These are phyloP conservation scores for Talaromyces sp. DNA, from an alignment of 2,329 filamentous ascomycete genomes.

Conservation along the genomic window DNA sequence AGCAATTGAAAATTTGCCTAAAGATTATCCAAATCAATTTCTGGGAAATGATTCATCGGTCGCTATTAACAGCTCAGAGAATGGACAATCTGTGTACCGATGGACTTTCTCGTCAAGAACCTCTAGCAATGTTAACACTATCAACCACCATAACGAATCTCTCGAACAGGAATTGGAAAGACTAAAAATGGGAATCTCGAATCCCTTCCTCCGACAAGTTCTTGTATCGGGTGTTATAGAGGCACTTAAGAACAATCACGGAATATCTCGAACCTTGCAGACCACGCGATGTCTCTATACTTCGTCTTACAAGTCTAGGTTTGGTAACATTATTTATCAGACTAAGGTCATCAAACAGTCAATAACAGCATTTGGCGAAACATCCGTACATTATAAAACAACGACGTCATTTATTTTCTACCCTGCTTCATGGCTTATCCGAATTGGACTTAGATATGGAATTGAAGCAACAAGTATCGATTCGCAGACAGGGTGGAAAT, in stretches of 20 bases:
- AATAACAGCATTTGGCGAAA: neutral
- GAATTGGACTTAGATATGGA: conserved; percentile 2
- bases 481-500: conserved; percentile 3
- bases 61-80: neutral
- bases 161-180: conserved; percentile 1
- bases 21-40: neutral
- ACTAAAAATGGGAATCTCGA: neutral
- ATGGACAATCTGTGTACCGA: neutral
- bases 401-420: conserved; percentile 6
- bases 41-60: neutral
- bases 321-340: conserved; percentile 1
- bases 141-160: neutral
- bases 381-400: neutral
- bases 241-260: neutral
- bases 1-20: neutral
- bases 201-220: neutral
- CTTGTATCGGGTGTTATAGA: conserved; percentile 1
- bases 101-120: neutral
- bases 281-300: neutral
- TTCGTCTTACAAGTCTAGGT: neutral
- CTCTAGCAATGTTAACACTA: neutral
- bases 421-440: conserved; percentile 5
- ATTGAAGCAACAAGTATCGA: neutral
- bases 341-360: neutral
- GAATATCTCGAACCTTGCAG: neutral